Evolutionary conservation across 768 basidiomycete genomes (phyloP), one percentile per base, ranked within the genome.

Genomic region (Mycena rosella): DNA sequence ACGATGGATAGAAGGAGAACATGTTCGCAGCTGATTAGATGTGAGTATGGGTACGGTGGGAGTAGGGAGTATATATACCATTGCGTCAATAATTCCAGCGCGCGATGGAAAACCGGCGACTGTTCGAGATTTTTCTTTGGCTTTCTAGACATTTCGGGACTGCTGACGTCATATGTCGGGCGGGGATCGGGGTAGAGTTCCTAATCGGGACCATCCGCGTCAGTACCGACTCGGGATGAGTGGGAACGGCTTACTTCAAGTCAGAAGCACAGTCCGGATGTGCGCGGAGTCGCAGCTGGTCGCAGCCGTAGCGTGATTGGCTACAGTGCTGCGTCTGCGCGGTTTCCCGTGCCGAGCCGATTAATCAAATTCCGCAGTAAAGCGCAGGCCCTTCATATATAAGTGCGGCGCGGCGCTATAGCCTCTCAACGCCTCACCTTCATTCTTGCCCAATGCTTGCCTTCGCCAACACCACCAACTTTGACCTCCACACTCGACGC

Each of bases 1-100:
- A 44, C 6, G 42, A 44, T 44, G 69, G 64, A 22, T 60, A 71
- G 59, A 48, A 60, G 13, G 66, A 68, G 63, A 56, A 63, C 62
- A 63, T 61, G 48, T 48, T 56, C 47, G 63, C 29, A 14, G 18
- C 53, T 53, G 68, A 62, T 65, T 58, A 61, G 63, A 69, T 40
- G 67, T 40, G 40, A 51, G 60, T 34, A 29, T 30, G 26, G 54
- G 40, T 27, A 49, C n/a, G 20, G 2, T 24, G 45, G 11, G 32
- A 63, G 22, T 36, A 11, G 26, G 38, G 68, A 44, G 61, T 69
- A 67, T 68, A 67, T 68, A 68, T 68, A 68, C 52, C 67, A 63
- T 68, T 47, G 67, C 67, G 52, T 54, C 61, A 54, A 36, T 11
- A 53, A 38, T 40, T 44, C 55, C 47, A 34, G 60, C 49, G 51